Evolutionary conservation across 1,284 basidiomycete species (phyloP).

Genomic region (Coniferiporia sulphurascens): DNA sequence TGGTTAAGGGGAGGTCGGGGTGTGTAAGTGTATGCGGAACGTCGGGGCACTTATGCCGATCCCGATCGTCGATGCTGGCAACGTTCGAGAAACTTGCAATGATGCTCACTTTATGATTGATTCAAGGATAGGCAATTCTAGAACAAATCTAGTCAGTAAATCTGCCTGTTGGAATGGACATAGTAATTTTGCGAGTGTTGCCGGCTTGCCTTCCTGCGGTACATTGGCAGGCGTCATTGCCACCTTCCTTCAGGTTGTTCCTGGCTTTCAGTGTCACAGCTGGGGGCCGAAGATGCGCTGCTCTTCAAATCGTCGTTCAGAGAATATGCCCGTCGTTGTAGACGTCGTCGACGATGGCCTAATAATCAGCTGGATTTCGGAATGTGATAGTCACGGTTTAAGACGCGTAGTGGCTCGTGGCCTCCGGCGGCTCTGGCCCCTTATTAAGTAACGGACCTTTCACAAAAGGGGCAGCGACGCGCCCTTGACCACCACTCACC

Average conservation of each 20-base stretch:
- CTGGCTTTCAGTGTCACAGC: too few species aligned
- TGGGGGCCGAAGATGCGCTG: too few species aligned
- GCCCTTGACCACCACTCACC: conserved; percentile 15
- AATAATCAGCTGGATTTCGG: background rate
- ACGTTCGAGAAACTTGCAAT: conserved; percentile 6
- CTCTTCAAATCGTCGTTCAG: conserved; percentile 25
- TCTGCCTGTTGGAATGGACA: conserved; percentile 3
- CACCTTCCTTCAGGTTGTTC: background rate
- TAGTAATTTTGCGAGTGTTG: conserved; percentile 14
- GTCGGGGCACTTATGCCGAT: background rate
- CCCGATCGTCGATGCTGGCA: background rate
- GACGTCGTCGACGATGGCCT: background rate
- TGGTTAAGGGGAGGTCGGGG: background rate
- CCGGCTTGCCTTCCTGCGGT: conserved; percentile 63
- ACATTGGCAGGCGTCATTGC: conserved; percentile 47
- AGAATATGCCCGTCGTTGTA: background rate
- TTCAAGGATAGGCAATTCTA: conserved; percentile 93
- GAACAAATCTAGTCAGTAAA: conserved; percentile 26
- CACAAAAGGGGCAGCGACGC: background rate
- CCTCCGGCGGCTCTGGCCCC: background rate
- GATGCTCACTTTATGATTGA: conserved; percentile 81
- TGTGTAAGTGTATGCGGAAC: background rate
- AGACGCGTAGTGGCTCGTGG: background rate
- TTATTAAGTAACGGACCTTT: background rate
- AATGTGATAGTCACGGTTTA: background rate